Base-by-base conservation (phyloP, 1,284 basidiomycete genomes). In the Somion occarium region DNA sequence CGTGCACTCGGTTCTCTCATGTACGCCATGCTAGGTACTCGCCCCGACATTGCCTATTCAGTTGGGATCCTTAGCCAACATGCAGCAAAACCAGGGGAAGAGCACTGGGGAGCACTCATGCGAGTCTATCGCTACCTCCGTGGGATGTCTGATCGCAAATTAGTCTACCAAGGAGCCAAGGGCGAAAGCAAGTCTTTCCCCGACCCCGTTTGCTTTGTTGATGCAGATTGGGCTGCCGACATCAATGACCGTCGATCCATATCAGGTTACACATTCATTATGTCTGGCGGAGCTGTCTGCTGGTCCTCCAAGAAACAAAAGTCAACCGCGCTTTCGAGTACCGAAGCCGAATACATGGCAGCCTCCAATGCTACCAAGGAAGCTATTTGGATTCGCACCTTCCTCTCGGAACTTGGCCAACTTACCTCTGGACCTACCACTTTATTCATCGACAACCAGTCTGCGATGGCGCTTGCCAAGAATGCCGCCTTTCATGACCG, bases 71-170 rank as follows among this genome's bases (percentile, higher is more conserved):
- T 77, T 0, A 59, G 62, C 1, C 65, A 64, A 49, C 74, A 61
- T 57, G 55, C 64, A 0, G 59, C 66, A 38, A 56, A 55, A 49
- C 61, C 61, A 11, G 57, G 55, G 1, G 30, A 1, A 0, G 52
- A 44, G 0, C 74, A 77, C 55, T 74, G 68, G 67, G 58, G 60
- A 2, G 67, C 69, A 0, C 66, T 66, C 0, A 65, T 69, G 5
- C 61, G 64, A 2, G 61, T 75, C 2, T 59, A 75, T 1, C 60
- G 62, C 0, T 78, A 78, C 54, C 64, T 78, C 0, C 63, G 66
- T 19, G 67, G 68, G 2, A 74, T 74, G 0, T 37, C 55, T 2
- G 47, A 64, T n/a, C 46, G 68, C 2, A 56, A 58, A 20, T 64
- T 77, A 11, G 12, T 9, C 7, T 54, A 60, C 13, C 43, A 22